A percentile compares a stretch with the other conserved stretches of the same genome.
Conservation (phyloP, 2,329 filamentous ascomycete species). For the Fulvia fulva region DNA sequence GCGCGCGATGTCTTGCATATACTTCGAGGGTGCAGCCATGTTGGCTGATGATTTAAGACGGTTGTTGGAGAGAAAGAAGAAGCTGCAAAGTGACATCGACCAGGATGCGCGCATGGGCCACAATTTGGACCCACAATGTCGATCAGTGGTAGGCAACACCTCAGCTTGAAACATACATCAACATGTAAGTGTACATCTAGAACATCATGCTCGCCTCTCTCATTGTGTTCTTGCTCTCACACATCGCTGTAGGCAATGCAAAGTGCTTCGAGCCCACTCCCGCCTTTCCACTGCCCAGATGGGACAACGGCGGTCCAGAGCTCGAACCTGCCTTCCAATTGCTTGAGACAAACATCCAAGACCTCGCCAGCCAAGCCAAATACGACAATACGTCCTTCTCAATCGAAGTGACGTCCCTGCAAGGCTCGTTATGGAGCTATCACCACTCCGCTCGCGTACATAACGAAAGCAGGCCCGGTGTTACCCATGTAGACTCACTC, state of each 20-base stretch:
- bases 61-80: neutral
- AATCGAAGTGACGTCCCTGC: constrained; percentile 38
- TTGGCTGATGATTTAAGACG: too few relatives aligned
- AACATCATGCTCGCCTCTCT: neutral
- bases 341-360: constrained; percentile 29
- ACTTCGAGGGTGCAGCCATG: too few relatives aligned
- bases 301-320: constrained; percentile 27
- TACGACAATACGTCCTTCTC: constrained; percentile 39
- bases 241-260: neutral
- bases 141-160: neutral
- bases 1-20: too few relatives aligned
- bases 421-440: constrained; percentile 37
- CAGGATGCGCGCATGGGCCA: neutral
- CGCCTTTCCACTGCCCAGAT: constrained; percentile 37
- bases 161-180: neutral
- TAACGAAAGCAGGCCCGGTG: constrained; percentile 37
- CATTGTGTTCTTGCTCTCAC: neutral
- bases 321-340: constrained; percentile 31
- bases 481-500: constrained; percentile 35
- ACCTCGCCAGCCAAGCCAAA: constrained; percentile 26
- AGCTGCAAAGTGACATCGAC: neutral
- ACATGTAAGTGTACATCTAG: neutral
- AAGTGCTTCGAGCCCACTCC: constrained; percentile 36
- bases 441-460: constrained; percentile 38
- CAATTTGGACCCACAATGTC: neutral